A percentile compares a stretch with the other conserved stretches of the same genome.
Conservation (phyloP, 2,329 filamentous ascomycete species). For the Hypoxylon sp. region DNA sequence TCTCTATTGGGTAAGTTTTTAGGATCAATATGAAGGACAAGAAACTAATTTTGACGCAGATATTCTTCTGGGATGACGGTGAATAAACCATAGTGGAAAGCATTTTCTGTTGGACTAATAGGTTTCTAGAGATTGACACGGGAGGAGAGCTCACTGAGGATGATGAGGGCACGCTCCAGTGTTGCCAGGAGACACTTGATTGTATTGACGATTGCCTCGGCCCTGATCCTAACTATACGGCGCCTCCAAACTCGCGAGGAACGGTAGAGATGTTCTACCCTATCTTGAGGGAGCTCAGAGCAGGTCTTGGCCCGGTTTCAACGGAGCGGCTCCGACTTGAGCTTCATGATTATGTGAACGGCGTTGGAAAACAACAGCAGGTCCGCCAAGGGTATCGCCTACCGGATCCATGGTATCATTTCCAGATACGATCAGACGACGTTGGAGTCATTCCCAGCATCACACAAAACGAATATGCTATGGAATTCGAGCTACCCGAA, state of each 20-base stretch:
- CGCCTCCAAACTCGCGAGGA: conserved; percentile 43
- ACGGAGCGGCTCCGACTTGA: conserved; percentile 48
- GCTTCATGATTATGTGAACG: conserved; percentile 52
- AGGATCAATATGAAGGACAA: not conserved
- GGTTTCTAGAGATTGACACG: conserved; percentile 49
- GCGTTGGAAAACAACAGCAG: conserved; percentile 49
- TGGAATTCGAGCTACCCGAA: conserved; percentile 53
- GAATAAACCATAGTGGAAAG: conserved; percentile 4
- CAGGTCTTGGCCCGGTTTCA: conserved; percentile 43
- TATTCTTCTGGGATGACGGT: conserved; percentile 54
- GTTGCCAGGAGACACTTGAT: conserved; percentile 47
- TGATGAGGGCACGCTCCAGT: conserved; percentile 46
- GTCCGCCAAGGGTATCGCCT: conserved; percentile 47
- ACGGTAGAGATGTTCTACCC: conserved; percentile 52
- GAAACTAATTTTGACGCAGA: conserved; percentile 33
- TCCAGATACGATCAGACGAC: conserved; percentile 51
- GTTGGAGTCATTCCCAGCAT: conserved; percentile 53
- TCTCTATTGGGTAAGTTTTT: conserved; percentile 50
- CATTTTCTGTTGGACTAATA: conserved; percentile 7
- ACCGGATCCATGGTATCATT: conserved; percentile 52
- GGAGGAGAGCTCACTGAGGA: conserved; percentile 52
- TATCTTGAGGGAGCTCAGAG: conserved; percentile 49
- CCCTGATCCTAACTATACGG: conserved; percentile 45
- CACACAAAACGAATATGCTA: conserved; percentile 52
- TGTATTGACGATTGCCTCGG: conserved; percentile 51